Evolutionary conservation across 192 early-diverging fungal genomes (phyloP).

Genomic region (Chytriomyces confervae): DNA sequence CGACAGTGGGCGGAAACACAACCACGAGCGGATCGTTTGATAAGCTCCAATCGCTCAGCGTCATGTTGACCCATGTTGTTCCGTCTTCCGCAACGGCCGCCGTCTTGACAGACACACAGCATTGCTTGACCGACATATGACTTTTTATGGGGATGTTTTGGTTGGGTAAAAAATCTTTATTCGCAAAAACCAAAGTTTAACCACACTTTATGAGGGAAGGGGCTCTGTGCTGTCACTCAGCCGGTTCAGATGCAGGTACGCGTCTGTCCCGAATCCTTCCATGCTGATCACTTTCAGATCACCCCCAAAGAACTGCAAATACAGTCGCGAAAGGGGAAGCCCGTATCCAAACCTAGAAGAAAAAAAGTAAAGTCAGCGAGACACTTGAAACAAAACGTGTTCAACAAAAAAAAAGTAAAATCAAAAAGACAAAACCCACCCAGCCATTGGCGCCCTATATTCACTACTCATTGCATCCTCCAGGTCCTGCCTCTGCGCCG

Average conservation of each 20-base stretch:
- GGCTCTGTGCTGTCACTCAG: constrained; percentile 91
- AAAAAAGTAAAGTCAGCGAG: not conserved
- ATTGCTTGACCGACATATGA: too few relatives aligned
- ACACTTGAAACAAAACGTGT: constrained; percentile 4
- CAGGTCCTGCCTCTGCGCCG: constrained; percentile 54
- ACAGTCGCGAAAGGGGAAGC: constrained; percentile 82
- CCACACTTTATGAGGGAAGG: constrained; percentile 4
- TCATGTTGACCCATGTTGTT: not conserved
- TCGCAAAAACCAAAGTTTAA: not conserved
- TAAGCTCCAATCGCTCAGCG: not conserved
- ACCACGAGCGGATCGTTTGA: not conserved
- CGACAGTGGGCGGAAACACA: not conserved
- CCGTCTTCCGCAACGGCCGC: not conserved
- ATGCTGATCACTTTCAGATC: constrained; percentile 91
- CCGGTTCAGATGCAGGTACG: constrained; percentile 87
- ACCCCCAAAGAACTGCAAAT: constrained; percentile 96
- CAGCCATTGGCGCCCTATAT: constrained; percentile 57
- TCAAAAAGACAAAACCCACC: constrained; percentile 30
- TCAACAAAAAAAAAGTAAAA: not conserved
- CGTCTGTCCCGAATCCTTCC: constrained; percentile 94
- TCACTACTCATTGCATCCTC: constrained; percentile 13
- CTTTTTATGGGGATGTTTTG: not conserved
- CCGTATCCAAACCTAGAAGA: constrained; percentile 95
- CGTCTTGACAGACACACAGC: too few relatives aligned
- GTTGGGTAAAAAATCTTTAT: not conserved